Percentiles rank a stretch among this genome's conserved stretches.
phyloP scores from a whole-genome alignment of 148 eudicot species.

The Camellia lanceoleosa region DNA sequence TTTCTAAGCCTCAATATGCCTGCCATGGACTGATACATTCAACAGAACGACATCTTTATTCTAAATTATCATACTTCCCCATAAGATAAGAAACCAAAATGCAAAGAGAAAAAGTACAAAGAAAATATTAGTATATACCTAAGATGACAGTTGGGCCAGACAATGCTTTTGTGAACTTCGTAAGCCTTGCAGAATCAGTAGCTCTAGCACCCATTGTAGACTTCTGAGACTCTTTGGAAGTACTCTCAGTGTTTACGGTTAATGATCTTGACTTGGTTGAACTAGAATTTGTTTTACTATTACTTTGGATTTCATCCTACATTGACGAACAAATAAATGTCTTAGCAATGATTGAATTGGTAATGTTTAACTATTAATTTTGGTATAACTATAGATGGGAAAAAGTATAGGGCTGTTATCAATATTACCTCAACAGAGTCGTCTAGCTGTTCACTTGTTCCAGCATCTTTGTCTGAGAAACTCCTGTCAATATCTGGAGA shows the following conservation, averaged over 20 bases:
- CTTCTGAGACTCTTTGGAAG: conserved; percentile 59
- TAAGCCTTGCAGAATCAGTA: conserved; percentile 90
- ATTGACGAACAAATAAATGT: conserved; percentile 16
- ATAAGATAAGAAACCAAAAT: not conserved
- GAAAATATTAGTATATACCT: conserved; percentile 51
- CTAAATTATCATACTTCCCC: not conserved
- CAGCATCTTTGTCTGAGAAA: conserved; percentile 50
- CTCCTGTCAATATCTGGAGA: conserved; percentile 60
- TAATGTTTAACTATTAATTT: not conserved
- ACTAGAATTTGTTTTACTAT: conserved; percentile 31
- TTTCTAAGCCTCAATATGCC: not conserved
- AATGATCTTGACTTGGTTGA: conserved; percentile 44
- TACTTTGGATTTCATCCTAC: conserved; percentile 51
- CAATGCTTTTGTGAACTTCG: conserved; percentile 81
- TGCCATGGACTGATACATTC: not conserved
- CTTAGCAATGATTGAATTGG: not conserved
- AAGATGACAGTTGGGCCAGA: conserved; percentile 65
- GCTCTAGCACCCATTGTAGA: conserved; percentile 63
- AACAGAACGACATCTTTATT: not conserved
- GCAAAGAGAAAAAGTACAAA: not conserved
- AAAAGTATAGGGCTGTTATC: not conserved
- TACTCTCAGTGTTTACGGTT: conserved; percentile 32
- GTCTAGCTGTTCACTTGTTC: conserved; percentile 52
- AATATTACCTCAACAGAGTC: conserved; percentile 53
- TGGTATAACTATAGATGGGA: not conserved